Percentiles rank a stretch among this genome's conserved stretches.
phyloP scores from a whole-genome alignment of 2,329 filamentous ascomycete species.

The Calonectria pteridis region DNA sequence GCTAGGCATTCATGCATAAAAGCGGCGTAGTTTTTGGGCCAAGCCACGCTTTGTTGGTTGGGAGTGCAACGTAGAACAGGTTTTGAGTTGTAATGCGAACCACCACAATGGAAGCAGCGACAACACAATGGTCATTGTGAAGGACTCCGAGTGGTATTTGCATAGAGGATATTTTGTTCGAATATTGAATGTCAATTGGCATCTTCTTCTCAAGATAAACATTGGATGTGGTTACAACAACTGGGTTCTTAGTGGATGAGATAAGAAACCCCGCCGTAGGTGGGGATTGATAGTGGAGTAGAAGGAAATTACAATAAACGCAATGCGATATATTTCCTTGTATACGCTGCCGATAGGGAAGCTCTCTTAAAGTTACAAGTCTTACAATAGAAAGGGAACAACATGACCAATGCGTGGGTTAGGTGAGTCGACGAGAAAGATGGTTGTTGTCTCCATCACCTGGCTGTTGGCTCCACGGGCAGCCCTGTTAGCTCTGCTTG shows the following conservation, averaged over 20 bases:
- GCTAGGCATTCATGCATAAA: background rate
- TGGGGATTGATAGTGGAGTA: too few species aligned
- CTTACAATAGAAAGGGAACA: too few species aligned
- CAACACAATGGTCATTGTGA: background rate
- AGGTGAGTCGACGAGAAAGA: background rate
- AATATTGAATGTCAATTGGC: too few species aligned
- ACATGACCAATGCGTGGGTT: background rate
- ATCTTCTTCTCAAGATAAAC: too few species aligned
- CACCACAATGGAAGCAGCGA: background rate
- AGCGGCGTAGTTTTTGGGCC: background rate
- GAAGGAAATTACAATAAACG: too few species aligned
- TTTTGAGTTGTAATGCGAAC: background rate
- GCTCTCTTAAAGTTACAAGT: too few species aligned
- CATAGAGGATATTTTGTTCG: background rate
- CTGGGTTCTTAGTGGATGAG: background rate
- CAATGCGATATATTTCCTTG: too few species aligned
- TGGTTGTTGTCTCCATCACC: background rate
- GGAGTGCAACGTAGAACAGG: background rate
- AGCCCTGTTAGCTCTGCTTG: background rate
- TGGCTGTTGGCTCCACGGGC: background rate
- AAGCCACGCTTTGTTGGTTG: background rate
- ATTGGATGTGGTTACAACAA: too few species aligned
- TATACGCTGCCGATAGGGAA: too few species aligned
- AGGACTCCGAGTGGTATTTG: background rate
- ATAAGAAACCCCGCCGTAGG: background rate